Evolutionary conservation across 345 rosid species (phyloP).

Genomic region (Melaleuca quinquenervia): DNA sequence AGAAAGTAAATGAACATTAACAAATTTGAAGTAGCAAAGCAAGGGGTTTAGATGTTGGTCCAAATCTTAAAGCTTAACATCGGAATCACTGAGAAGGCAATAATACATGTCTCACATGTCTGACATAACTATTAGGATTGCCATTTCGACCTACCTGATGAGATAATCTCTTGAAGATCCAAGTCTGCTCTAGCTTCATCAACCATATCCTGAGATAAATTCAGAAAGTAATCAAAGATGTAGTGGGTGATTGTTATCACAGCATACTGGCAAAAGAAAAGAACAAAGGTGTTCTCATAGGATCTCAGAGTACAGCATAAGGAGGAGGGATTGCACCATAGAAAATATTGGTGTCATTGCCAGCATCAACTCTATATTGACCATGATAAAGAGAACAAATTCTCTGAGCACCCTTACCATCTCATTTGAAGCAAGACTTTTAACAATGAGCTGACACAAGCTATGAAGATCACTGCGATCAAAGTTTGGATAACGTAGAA

Average conservation of each 20-base stretch:
- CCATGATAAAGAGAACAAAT: not conserved
- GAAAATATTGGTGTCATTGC: not conserved
- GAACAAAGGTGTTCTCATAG: not conserved
- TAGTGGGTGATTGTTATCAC: not conserved
- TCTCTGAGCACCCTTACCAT: conserved; percentile 24
- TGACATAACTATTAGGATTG: not conserved
- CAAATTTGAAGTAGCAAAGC: not conserved
- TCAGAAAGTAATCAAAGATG: not conserved
- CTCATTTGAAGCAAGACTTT: conserved; percentile 38
- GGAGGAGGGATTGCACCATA: not conserved
- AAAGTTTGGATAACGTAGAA: conserved; percentile 39
- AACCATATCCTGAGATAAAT: not conserved
- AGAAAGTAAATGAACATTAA: not conserved
- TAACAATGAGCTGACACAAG: conserved; percentile 37
- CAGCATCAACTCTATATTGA: not conserved
- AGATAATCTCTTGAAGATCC: not conserved
- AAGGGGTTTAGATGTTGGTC: not conserved
- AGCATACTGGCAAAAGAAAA: not conserved
- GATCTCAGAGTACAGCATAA: not conserved
- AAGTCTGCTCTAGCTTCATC: not conserved
- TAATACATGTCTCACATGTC: not conserved
- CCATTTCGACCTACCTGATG: not conserved
- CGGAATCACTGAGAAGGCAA: not conserved
- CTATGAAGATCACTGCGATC: conserved; percentile 17
- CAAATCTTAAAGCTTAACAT: not conserved